Evolutionary conservation across 768 basidiomycete genomes (phyloP).

Genomic region (Rickenella mellea): DNA sequence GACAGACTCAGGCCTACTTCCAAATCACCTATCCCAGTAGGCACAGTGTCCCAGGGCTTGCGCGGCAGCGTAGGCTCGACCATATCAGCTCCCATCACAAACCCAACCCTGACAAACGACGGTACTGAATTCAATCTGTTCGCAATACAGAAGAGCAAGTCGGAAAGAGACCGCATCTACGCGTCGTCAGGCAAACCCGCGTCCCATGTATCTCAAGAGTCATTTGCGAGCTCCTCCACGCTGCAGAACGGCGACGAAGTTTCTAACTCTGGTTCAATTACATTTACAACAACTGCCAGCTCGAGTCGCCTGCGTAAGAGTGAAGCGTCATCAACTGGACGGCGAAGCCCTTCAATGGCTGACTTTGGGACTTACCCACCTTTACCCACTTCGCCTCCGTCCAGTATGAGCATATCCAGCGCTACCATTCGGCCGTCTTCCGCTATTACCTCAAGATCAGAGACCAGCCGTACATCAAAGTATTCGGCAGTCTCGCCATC

Average conservation of each 20-base stretch:
- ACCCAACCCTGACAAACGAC: conserved; percentile 62
- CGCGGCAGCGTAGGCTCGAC: conserved; percentile 25
- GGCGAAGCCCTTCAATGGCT: conserved; percentile 37
- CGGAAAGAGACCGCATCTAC: conserved; percentile 48
- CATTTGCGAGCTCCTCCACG: conserved; percentile 48
- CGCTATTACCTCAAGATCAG: conserved; percentile 43
- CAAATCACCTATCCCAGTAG: conserved; percentile 50
- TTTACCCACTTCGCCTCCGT: conserved; percentile 16
- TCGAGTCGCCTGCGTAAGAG: conserved; percentile 37
- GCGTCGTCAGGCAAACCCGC: conserved; percentile 28
- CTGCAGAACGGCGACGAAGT: conserved; percentile 41
- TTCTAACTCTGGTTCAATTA: conserved; percentile 24
- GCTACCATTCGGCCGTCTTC: conserved; percentile 42
- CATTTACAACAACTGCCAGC: conserved; percentile 19
- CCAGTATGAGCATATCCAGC: conserved; percentile 14
- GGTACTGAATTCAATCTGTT: conserved; percentile 67
- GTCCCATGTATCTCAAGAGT: conserved; percentile 40
- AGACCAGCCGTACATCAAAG: conserved; percentile 49
- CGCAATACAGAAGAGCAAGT: conserved; percentile 37
- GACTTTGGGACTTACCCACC: conserved; percentile 45
- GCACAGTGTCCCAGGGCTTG: conserved; percentile 44
- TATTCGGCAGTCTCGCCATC: conserved; percentile 49
- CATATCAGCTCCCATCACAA: conserved; percentile 80
- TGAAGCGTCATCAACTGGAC: conserved; percentile 45
- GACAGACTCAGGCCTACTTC: conserved; percentile 51